These are phyloP conservation scores for Phytophthora multivora DNA, from an alignment of 352 stramenopile species.

Conservation along the genomic window DNA sequence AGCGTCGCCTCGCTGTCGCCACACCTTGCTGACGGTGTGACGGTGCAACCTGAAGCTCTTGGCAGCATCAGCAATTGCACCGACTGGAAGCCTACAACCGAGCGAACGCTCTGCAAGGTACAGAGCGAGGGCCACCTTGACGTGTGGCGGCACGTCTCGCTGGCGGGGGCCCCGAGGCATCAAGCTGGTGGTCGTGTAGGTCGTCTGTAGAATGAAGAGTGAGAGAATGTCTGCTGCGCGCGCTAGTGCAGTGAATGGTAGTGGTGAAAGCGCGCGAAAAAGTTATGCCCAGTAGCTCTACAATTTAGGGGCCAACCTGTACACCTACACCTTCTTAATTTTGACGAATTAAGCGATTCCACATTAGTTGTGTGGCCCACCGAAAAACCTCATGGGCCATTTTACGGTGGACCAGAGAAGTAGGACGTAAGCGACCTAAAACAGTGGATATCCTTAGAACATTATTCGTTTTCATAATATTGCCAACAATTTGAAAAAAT, in stretches of 20 bases:
- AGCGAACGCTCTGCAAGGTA: not conserved
- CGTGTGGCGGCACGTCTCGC: not conserved
- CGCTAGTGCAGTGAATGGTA: not conserved
- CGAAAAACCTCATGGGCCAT: too few relatives aligned
- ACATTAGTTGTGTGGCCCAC: too few relatives aligned
- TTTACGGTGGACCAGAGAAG: too few relatives aligned
- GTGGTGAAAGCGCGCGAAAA: not conserved
- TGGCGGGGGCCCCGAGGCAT: not conserved
- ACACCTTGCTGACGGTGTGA: not conserved
- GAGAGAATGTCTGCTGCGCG: not conserved
- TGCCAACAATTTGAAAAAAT: too few relatives aligned
- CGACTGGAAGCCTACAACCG: not conserved
- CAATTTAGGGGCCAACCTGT: not conserved
- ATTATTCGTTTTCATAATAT: too few relatives aligned
- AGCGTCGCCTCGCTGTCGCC: too few relatives aligned
- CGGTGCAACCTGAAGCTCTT: too few relatives aligned
- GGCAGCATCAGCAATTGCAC: not conserved
- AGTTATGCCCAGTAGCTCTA: not conserved
- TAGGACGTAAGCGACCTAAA: too few relatives aligned
- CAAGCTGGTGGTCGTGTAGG: not conserved
- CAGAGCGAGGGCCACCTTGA: not conserved
- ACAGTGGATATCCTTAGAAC: too few relatives aligned
- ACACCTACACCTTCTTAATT: not conserved
- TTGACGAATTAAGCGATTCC: too few relatives aligned
- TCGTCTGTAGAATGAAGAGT: not conserved